phyloP scores from a whole-genome alignment of 2,329 filamentous ascomycete genomes.

The Plectosphaerella cucumerina region DNA sequence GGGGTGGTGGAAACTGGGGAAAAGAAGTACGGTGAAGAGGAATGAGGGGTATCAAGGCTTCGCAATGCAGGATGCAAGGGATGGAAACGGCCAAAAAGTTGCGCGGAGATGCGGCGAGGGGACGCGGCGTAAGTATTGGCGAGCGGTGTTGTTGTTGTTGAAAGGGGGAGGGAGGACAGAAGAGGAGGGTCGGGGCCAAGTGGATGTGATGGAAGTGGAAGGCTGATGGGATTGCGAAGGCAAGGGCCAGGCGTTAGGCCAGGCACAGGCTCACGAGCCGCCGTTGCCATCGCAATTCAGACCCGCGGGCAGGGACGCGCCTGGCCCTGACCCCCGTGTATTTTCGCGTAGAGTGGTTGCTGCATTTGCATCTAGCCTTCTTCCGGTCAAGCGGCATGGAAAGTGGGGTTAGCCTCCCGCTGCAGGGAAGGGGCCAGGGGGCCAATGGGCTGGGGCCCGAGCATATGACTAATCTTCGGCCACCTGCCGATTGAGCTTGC shows the following conservation, averaged over 20 bases:
- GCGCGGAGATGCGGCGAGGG: conserved; percentile 2
- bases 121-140: not conserved
- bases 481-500: too few relatives aligned
- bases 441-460: too few relatives aligned
- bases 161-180: conserved; percentile 1
- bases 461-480: too few relatives aligned
- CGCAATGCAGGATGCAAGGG: conserved; percentile 1
- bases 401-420: not conserved
- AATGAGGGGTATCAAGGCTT: conserved; percentile 2
- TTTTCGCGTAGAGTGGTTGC: conserved; percentile 15
- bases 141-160: conserved; percentile 1
- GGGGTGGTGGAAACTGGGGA: conserved; percentile 6
- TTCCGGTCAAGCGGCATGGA: not conserved
- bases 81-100: conserved; percentile 2
- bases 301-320: conserved; percentile 7
- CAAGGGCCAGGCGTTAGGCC: not conserved
- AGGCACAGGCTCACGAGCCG: not conserved
- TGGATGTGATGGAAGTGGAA: conserved; percentile 1
- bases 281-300: conserved; percentile 1
- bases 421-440: too few relatives aligned
- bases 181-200: not conserved
- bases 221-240: conserved; percentile 8
- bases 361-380: not conserved
- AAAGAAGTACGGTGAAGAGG: conserved; percentile 1
- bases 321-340: conserved; percentile 10